phyloP scores from a whole-genome alignment of 2,329 filamentous ascomycete genomes.

The Fusarium succisae region DNA sequence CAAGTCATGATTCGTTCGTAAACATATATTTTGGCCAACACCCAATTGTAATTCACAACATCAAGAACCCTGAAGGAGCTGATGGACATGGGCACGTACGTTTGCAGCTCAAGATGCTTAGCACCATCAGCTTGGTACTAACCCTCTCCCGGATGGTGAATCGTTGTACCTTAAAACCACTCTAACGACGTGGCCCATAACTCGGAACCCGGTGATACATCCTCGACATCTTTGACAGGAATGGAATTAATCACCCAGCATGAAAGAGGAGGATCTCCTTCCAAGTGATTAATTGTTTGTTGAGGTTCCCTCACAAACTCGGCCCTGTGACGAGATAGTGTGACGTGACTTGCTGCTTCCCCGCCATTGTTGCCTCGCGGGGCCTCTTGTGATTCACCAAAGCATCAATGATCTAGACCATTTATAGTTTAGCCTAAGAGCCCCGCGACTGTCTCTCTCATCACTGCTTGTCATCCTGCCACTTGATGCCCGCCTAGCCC shows the following conservation, averaged over 20 bases:
- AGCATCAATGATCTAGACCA: conserved; percentile 10
- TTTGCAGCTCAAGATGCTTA: not conserved
- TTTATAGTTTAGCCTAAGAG: conserved; percentile 28
- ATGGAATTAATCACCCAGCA: not conserved
- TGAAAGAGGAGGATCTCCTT: not conserved
- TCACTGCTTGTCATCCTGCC: conserved; percentile 39
- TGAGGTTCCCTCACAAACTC: conserved; percentile 15
- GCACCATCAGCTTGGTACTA: not conserved
- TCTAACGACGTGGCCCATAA: not conserved
- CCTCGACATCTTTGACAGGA: not conserved
- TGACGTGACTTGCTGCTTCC: conserved; percentile 40
- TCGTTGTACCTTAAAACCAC: not conserved
- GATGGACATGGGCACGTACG: not conserved
- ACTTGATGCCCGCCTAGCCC: conserved; percentile 13
- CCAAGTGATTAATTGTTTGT: not conserved
- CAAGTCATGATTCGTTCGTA: not conserved
- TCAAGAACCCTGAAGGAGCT: not conserved
- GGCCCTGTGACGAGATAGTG: conserved; percentile 37
- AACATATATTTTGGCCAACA: too few relatives aligned
- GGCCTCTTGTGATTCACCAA: conserved; percentile 43
- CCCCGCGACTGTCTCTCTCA: conserved; percentile 39
- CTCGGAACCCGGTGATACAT: not conserved
- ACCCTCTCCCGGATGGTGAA: conserved; percentile 10
- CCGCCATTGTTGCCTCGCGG: conserved; percentile 42
- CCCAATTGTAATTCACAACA: not conserved